These are phyloP conservation scores for Dendrocalamus sinicus DNA, from an alignment of 176 grass and related monocot species.

Conservation along the genomic window DNA sequence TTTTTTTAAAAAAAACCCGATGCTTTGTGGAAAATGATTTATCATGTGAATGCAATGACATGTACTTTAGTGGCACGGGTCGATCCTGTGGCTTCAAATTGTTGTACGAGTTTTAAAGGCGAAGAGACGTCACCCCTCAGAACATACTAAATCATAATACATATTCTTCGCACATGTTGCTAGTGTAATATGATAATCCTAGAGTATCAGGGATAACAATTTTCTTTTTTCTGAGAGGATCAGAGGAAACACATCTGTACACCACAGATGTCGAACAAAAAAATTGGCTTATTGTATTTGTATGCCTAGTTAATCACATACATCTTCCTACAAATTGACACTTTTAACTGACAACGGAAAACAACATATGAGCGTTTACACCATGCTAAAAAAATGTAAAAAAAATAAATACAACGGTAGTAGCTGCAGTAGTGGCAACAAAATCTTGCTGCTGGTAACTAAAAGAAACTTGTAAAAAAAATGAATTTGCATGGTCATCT, in stretches of 20 bases:
- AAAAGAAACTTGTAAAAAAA: conserved; percentile 18
- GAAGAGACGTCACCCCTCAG: not conserved
- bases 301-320: conserved; percentile 28
- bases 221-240: not conserved
- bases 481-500: conserved; percentile 4
- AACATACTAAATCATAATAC: not conserved
- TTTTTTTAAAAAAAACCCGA: not conserved
- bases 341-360: not conserved
- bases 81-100: not conserved
- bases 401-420: conserved; percentile 22
- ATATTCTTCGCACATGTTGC: not conserved
- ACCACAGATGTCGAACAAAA: conserved; percentile 1
- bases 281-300: conserved; percentile 4
- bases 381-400: conserved; percentile 23
- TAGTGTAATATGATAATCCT: not conserved
- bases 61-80: not conserved
- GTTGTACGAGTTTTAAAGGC: not conserved
- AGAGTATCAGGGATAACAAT: not conserved
- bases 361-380: conserved; percentile 11
- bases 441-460: conserved; percentile 36
- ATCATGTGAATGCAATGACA: not conserved
- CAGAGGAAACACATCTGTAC: not conserved
- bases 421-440: conserved; percentile 1
- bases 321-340: not conserved
- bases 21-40: not conserved